Base-by-base conservation (phyloP, 345 rosid genomes). In the Anacardium occidentale region DNA sequence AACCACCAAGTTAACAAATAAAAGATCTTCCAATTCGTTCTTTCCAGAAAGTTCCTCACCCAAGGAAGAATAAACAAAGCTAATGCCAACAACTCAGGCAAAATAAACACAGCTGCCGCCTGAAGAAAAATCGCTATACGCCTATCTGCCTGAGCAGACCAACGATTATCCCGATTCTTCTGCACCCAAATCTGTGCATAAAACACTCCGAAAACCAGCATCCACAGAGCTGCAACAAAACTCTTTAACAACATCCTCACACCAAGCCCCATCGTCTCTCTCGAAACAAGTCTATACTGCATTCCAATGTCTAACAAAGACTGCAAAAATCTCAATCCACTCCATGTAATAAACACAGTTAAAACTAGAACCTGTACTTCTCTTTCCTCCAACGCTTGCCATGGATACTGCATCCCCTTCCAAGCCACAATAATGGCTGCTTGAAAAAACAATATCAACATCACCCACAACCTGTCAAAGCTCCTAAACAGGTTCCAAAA, bases 31-130 rank as follows among this genome's bases (percentile, higher is more conserved):
- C 99, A 95, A 64, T 94, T 88, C 56, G 88, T 88, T 82, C 79
- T 91, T 86, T 94, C 98, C 24, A 94, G 78, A 74, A 94, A 90
- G 71, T 94, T 94, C 85, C 97, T 85, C 34, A 94, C 80, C 98
- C 97, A 94, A 25, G 98, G 98, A 73, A 94, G 53, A 21, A 94
- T 17, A 80, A 94, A 88, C 74, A 94, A 76, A 51, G 80, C 94
- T 82, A 89, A 10, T n/a, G 98, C 98, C 85, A 94, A 70, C 24
- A 92, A 48, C 78, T 94, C 98, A 0, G 98, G 98, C 67, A 84
- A 44, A 52, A 89, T 71, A 77, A 89, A 95, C 68, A 81, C 88
- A 73, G 63, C 78, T 15, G 89, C 92, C 25, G 82, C 91, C 75
- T 86, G 80, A 29, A 95, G 91, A 84, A 90, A 95, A 53, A 73